These are phyloP conservation scores for Calocybe cyanea DNA, from an alignment of 768 basidiomycete genomes.

Conservation along the genomic window DNA sequence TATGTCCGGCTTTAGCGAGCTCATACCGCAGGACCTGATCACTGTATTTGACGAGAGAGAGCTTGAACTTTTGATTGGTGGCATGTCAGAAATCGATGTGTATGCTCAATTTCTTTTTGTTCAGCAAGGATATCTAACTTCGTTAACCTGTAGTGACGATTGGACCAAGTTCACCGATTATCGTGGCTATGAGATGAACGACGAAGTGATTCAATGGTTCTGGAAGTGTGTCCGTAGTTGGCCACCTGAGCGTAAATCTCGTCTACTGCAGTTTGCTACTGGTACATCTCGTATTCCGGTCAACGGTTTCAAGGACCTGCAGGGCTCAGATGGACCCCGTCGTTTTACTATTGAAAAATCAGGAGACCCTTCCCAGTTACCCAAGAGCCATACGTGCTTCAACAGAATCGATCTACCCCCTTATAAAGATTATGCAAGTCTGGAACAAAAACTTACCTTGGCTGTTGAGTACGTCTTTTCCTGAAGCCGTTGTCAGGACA, in stretches of 20 bases:
- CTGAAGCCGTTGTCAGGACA: conserved; percentile 7
- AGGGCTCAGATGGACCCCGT: conserved; percentile 95
- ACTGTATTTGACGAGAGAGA: conserved; percentile 99
- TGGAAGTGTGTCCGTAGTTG: conserved; percentile 98
- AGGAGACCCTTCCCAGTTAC: conserved; percentile 92
- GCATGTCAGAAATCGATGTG: conserved; percentile 99
- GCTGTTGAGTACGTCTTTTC: conserved; percentile 78
- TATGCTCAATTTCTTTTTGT: conserved; percentile 42
- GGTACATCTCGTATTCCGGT: conserved; percentile 97
- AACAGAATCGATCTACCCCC: conserved; percentile 96
- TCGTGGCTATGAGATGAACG: conserved; percentile 91
- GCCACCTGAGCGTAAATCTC: conserved; percentile 98
- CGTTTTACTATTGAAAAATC: conserved; percentile 99
- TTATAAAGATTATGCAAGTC: conserved; percentile 90
- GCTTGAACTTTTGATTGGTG: conserved; percentile 93
- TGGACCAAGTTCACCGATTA: conserved; percentile 99
- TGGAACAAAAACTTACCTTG: conserved; percentile 93
- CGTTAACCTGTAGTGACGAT: conserved; percentile 60
- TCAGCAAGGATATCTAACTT: neutral
- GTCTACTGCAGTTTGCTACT: conserved; percentile 93
- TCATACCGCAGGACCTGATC: conserved; percentile 96
- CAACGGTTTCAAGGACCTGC: conserved; percentile 97
- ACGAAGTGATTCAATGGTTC: conserved; percentile 99
- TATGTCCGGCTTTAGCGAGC: conserved; percentile 99
- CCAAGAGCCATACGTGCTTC: conserved; percentile 97